A percentile compares a stretch with the other conserved stretches of the same genome.
phyloP scores from a whole-genome alignment of 169 alveolate genomes.

The Cystoisospora suis region DNA sequence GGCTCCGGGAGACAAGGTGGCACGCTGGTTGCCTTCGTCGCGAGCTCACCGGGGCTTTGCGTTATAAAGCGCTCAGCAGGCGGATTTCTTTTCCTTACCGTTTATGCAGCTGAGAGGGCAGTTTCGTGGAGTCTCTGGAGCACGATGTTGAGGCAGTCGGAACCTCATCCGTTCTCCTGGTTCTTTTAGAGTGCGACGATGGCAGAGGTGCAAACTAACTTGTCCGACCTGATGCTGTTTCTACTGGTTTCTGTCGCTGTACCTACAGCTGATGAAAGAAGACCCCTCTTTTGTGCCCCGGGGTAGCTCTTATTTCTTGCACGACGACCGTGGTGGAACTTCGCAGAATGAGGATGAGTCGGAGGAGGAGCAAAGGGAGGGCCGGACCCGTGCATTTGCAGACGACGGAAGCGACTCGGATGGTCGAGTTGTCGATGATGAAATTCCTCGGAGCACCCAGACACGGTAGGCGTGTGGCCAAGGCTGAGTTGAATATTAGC shows the following conservation, averaged over 20 bases:
- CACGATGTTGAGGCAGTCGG: too few species aligned
- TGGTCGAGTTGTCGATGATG: neutral
- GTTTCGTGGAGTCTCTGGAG: too few species aligned
- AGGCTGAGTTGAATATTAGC: too few species aligned
- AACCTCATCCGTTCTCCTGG: too few species aligned
- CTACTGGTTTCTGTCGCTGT: neutral
- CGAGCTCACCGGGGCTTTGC: too few species aligned
- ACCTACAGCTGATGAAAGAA: conserved; percentile 48
- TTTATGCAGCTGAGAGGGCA: too few species aligned
- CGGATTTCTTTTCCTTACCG: too few species aligned
- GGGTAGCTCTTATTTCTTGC: conserved; percentile 50
- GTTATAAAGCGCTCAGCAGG: too few species aligned
- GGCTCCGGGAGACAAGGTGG: too few species aligned
- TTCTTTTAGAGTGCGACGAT: too few species aligned
- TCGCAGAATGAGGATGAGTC: neutral
- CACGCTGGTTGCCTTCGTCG: too few species aligned
- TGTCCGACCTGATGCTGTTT: neutral
- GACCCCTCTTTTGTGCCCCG: conserved; percentile 61
- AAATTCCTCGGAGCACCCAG: neutral
- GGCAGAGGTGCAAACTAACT: too few species aligned
- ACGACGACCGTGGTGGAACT: conserved; percentile 48
- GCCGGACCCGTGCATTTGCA: neutral
- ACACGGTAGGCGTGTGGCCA: neutral
- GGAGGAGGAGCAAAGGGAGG: neutral
- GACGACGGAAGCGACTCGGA: neutral